Percentiles rank a stretch among this genome's conserved stretches.
These are phyloP conservation scores for Oryza coarctata DNA, from an alignment of 176 grass and related monocot genomes.

Conservation along the genomic window DNA sequence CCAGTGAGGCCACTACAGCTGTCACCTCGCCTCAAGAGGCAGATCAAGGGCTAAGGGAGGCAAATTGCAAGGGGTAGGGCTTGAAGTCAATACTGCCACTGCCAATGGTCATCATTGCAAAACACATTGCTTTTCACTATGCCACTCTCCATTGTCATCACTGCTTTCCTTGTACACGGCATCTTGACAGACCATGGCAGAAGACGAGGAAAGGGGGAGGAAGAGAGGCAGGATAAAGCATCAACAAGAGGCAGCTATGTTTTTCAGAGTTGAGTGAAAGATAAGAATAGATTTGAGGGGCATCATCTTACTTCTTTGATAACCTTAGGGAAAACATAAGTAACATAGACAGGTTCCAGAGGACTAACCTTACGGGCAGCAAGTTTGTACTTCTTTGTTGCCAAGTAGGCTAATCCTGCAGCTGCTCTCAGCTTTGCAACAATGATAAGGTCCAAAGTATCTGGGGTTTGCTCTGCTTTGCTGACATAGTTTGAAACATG, in stretches of 20 bases:
- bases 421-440: slow-evolving; percentile 73
- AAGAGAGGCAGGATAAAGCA: not conserved
- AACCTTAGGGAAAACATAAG: not conserved
- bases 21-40: not conserved
- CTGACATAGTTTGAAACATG: slow-evolving; percentile 90
- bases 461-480: slow-evolving; percentile 89
- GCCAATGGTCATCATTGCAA: not conserved
- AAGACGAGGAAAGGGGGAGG: too few species aligned
- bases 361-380: slow-evolving; percentile 87
- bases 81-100: not conserved
- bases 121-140: not conserved
- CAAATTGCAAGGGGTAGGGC: not conserved
- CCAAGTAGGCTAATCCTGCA: slow-evolving; percentile 79
- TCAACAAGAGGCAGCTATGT: not conserved
- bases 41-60: not conserved
- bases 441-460: slow-evolving; percentile 46
- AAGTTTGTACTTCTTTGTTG: slow-evolving; percentile 92
- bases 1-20: not conserved
- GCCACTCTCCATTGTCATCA: not conserved
- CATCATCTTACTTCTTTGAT: not conserved
- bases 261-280: not conserved
- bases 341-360: slow-evolving; percentile 1
- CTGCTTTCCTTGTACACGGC: not conserved
- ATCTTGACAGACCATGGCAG: not conserved
- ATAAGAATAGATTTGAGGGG: not conserved